Conservation (phyloP, 352 stramenopile species). For the Phytophthora palmivora region DNA sequence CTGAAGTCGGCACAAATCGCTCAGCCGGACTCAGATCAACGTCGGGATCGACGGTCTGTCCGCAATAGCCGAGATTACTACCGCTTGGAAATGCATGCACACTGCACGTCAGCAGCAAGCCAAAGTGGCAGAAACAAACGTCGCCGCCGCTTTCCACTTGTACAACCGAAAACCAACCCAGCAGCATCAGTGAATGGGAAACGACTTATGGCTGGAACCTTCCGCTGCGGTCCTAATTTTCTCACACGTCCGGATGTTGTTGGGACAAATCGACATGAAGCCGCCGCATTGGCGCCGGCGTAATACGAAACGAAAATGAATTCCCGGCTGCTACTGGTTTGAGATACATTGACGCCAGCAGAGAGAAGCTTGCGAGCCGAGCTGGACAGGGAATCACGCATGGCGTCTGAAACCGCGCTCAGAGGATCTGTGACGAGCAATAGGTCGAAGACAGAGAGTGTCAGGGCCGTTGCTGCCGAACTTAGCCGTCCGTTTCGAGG, state of each 20-base stretch:
- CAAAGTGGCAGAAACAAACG: too few relatives aligned
- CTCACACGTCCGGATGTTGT: slow-evolving; percentile 19
- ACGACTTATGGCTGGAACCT: slow-evolving; percentile 31
- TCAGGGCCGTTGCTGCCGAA: slow-evolving; percentile 1
- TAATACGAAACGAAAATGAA: slow-evolving; percentile 16
- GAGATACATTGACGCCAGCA: slow-evolving; percentile 8
- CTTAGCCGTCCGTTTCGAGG: slow-evolving; percentile 33
- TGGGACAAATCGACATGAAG: slow-evolving; percentile 28
- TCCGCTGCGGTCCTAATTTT: slow-evolving; percentile 27
- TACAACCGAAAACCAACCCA: slow-evolving; percentile 21
- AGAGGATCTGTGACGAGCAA: slow-evolving; percentile 12
- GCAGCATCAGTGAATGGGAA: slow-evolving; percentile 24
- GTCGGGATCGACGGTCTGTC: slow-evolving; percentile 7
- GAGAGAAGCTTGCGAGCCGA: neutral
- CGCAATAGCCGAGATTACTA: neutral
- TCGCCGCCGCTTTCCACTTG: too few relatives aligned
- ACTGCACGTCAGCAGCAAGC: too few relatives aligned
- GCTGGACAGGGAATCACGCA: slow-evolving; percentile 4
- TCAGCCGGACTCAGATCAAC: slow-evolving; percentile 25
- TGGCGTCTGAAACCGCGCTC: slow-evolving; percentile 1
- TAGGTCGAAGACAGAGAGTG: neutral
- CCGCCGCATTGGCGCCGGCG: neutral
- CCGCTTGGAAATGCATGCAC: too few relatives aligned
- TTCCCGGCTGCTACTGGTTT: slow-evolving; percentile 1
- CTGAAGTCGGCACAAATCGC: slow-evolving; percentile 24